These are phyloP conservation scores for Dillenia suffruticosa DNA, from an alignment of 164 flowering plant species.

Conservation along the genomic window DNA sequence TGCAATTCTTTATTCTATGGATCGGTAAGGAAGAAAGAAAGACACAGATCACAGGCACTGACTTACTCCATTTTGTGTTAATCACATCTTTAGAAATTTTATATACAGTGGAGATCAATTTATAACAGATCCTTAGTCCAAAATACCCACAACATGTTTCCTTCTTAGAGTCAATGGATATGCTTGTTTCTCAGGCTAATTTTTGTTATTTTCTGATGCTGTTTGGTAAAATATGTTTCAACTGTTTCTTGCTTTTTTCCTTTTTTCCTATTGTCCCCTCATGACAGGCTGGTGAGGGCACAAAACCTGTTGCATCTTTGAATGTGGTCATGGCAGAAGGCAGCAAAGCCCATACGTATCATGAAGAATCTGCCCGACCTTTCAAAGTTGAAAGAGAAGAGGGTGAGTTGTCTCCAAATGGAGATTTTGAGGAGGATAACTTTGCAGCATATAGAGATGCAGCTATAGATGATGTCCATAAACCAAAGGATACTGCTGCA, in stretches of 20 bases:
- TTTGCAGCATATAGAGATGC: constrained; percentile 51
- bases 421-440: constrained; percentile 77
- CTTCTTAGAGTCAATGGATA: too few relatives aligned
- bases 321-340: constrained; percentile 38
- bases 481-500: constrained; percentile 34
- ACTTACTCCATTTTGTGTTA: too few relatives aligned
- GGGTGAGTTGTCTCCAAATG: constrained; percentile 86
- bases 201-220: constrained; percentile 2
- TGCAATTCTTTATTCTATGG: too few relatives aligned
- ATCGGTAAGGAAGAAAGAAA: too few relatives aligned
- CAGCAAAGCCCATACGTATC: constrained; percentile 29
- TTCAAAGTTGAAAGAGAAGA: constrained; percentile 82
- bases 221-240: too few relatives aligned
- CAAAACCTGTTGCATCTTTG: constrained; percentile 24
- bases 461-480: constrained; percentile 28
- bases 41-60: too few relatives aligned
- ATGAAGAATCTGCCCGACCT: constrained; percentile 36
- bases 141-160: too few relatives aligned
- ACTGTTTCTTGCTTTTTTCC: too few relatives aligned
- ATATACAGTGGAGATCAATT: too few relatives aligned
- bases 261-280: too few relatives aligned
- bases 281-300: constrained; percentile 18
- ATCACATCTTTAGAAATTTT: too few relatives aligned
- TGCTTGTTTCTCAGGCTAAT: not conserved
- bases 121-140: too few relatives aligned